Percentiles rank a stretch among this genome's conserved stretches.
Evolutionary conservation across 768 basidiomycete genomes (phyloP).

Genomic region (Rhodotorula paludigena): DNA sequence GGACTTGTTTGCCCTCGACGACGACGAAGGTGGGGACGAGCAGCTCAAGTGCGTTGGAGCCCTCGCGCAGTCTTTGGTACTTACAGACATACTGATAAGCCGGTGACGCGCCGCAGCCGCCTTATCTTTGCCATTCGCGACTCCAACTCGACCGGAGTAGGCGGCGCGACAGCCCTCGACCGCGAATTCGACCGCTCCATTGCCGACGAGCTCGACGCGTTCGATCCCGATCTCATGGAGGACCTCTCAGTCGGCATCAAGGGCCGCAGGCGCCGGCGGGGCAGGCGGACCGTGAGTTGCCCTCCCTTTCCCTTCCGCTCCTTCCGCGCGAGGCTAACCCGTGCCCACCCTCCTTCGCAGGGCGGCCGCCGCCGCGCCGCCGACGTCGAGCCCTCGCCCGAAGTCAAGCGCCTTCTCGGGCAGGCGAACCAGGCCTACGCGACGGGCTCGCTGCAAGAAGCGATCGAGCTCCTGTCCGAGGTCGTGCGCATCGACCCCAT

Average conservation of each 20-base stretch:
- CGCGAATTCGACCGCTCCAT: slow-evolving; percentile 69
- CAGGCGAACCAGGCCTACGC: slow-evolving; percentile 84
- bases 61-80: background rate
- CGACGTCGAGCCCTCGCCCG: slow-evolving; percentile 45
- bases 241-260: slow-evolving; percentile 23
- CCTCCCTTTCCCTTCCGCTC: background rate
- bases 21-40: slow-evolving; percentile 9
- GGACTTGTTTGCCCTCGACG: slow-evolving; percentile 12
- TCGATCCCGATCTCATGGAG: slow-evolving; percentile 49
- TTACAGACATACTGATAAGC: background rate
- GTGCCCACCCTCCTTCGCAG: background rate
- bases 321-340: background rate
- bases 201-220: slow-evolving; percentile 64
- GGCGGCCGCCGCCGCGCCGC: slow-evolving; percentile 26
- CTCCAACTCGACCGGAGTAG: slow-evolving; percentile 44
- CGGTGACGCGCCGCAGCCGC: too few species aligned
- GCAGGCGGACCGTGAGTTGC: slow-evolving; percentile 6
- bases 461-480: slow-evolving; percentile 77
- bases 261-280: slow-evolving; percentile 23
- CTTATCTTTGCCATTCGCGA: slow-evolving; percentile 40
- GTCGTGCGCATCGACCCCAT: slow-evolving; percentile 90
- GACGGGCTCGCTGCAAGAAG: slow-evolving; percentile 60
- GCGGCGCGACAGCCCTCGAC: slow-evolving; percentile 53
- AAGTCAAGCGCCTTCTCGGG: slow-evolving; percentile 59
- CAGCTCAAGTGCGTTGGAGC: slow-evolving; percentile 27